Base-by-base conservation (phyloP, 78 protist genomes). In the Cavenderia fasciculata region DNA sequence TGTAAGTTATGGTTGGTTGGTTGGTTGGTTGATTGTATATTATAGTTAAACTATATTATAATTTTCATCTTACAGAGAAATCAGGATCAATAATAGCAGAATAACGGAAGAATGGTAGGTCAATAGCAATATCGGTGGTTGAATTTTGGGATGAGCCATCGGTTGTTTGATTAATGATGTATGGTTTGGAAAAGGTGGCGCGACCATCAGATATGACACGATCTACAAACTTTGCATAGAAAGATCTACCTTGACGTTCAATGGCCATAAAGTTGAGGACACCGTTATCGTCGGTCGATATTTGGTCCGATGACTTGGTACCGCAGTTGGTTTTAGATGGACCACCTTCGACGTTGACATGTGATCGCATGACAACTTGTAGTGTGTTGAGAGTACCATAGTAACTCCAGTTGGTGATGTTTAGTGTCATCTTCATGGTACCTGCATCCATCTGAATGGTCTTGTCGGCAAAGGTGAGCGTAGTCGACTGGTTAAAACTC, bases 161-260 rank as follows among this genome's bases (percentile, higher is more conserved):
- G n/a, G n/a, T n/a, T n/a, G 62, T 65, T 46, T 44, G 47, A 23
- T n/a, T n/a, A n/a, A 43, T 19, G 2, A 78, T 27, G 11, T 27
- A 16, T 16, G 61, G 19, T 21, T 33, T 25, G 21, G 75, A 31
- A n/a, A 36, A 78, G 11, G 88, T 52, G 2, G 75, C 57, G 21
- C 68, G 23, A 38, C 88, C 88, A 36, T 78, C 88, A 5, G 88
- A 63, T 1, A 65, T 18, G 0, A 66, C 63, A 40, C 73, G 31
- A 52, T 78, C 68, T 18, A 65, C 52, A 57, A 78, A 78, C n/a
- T 31, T 31, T 29, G 76, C 76, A 34, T 41, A 46, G n/a, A 78
- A 65, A 40, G 49, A 36, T 18, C 54, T 66, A 10, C 61, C 61
- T 47, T 66, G 57, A 27, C 41, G 62, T 44, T 49, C 56, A 25